phyloP scores from a whole-genome alignment of 805 yeast genomes.

The Metschnikowia picachoensis region DNA sequence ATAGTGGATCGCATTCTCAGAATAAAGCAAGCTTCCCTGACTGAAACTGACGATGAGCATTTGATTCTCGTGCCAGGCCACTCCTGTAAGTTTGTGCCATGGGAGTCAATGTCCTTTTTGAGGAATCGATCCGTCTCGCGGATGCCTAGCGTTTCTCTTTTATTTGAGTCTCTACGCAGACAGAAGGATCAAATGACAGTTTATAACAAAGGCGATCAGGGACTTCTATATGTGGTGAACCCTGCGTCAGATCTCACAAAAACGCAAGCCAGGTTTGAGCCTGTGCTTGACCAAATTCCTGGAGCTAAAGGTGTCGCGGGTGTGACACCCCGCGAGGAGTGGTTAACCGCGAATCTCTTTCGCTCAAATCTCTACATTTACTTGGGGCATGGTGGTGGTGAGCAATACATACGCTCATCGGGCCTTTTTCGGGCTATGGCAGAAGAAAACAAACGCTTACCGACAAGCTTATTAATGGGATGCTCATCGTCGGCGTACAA shows the following conservation, averaged over 20 bases:
- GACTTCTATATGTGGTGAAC: slow-evolving; percentile 59
- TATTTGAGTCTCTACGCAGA: slow-evolving; percentile 35
- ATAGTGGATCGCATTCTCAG: neutral
- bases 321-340: slow-evolving; percentile 51
- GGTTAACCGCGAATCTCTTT: slow-evolving; percentile 42
- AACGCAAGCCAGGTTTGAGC: slow-evolving; percentile 58
- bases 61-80: slow-evolving; percentile 67
- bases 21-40: neutral
- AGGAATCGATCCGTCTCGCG: slow-evolving; percentile 59
- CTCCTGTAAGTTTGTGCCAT: slow-evolving; percentile 69
- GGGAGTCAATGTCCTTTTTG: slow-evolving; percentile 77
- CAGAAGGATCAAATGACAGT: slow-evolving; percentile 5
- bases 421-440: slow-evolving; percentile 33
- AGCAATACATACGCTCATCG: slow-evolving; percentile 62
- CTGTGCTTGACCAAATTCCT: slow-evolving; percentile 33
- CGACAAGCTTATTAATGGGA: slow-evolving; percentile 73
- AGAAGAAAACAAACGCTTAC: slow-evolving; percentile 36
- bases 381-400: slow-evolving; percentile 98
- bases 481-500: slow-evolving; percentile 81
- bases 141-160: slow-evolving; percentile 57
- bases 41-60: slow-evolving; percentile 39
- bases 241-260: slow-evolving; percentile 74
- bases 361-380: slow-evolving; percentile 56
- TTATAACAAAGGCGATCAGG: neutral
- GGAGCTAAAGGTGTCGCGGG: slow-evolving; percentile 57